Conservation (phyloP, 1,284 basidiomycete genomes). For the Meripilus lineatus region DNA sequence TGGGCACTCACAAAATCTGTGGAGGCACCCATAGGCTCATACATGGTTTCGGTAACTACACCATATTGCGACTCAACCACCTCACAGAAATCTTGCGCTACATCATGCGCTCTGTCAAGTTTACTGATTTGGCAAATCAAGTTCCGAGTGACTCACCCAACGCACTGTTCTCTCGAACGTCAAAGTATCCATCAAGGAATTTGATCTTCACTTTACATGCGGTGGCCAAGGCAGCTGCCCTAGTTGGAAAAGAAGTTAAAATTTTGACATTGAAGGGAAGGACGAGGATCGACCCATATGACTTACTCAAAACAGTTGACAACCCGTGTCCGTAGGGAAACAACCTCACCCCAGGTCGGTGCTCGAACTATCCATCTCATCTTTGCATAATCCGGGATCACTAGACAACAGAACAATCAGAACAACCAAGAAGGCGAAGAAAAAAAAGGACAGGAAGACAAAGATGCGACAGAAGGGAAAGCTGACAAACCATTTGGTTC, state of each 20-base stretch:
- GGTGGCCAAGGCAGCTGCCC: conserved; percentile 68
- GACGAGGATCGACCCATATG: background rate
- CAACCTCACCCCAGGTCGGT: conserved; percentile 56
- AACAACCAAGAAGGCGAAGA: conserved; percentile 3
- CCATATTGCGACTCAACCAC: conserved; percentile 51
- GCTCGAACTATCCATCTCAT: conserved; percentile 72
- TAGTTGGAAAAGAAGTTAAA: conserved; percentile 19
- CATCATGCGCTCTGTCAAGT: background rate
- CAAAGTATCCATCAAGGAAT: conserved; percentile 38
- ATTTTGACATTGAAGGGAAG: background rate
- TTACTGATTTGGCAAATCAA: background rate
- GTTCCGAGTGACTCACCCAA: conserved; percentile 37
- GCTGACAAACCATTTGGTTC: conserved; percentile 50
- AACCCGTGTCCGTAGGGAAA: conserved; percentile 54
- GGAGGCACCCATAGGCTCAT: conserved; percentile 56
- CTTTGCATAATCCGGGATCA: conserved; percentile 76
- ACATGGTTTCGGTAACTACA: conserved; percentile 41
- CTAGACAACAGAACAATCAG: conserved; percentile 28
- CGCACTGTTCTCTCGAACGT: conserved; percentile 60
- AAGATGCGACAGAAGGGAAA: background rate
- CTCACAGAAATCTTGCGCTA: conserved; percentile 54
- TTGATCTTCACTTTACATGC: conserved; percentile 57
- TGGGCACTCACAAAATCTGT: conserved; percentile 73
- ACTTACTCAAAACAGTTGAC: conserved; percentile 68
- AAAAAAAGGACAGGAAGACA: background rate